Conservation (phyloP, 2,329 filamentous ascomycete species). For the Juglanconis sp. region DNA sequence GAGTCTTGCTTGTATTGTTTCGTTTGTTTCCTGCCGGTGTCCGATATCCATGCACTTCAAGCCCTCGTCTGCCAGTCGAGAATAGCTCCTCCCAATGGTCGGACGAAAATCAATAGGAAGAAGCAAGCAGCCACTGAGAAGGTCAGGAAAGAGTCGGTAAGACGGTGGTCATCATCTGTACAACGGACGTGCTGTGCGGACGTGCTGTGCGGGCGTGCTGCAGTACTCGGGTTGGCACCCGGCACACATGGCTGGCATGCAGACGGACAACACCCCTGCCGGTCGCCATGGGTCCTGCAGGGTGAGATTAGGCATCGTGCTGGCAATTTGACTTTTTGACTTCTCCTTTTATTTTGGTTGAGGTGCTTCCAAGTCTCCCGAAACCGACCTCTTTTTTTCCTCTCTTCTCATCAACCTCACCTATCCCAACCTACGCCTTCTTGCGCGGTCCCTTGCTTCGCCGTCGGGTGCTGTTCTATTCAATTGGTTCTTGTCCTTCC, state of each 20-base stretch:
- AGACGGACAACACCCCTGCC: background rate
- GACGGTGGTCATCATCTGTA: background rate
- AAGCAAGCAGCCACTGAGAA: background rate
- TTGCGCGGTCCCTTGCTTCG: background rate
- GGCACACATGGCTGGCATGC: too few species aligned
- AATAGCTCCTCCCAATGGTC: too few species aligned
- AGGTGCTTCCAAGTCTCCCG: background rate
- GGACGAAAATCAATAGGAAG: too few species aligned
- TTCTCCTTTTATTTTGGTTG: background rate
- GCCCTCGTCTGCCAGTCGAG: too few species aligned
- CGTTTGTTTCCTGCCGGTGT: background rate
- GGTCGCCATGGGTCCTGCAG: background rate
- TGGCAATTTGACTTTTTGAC: background rate
- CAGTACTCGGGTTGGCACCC: background rate
- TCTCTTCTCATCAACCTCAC: background rate
- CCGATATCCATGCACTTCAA: background rate
- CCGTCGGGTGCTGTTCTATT: background rate
- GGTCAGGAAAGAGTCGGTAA: too few species aligned
- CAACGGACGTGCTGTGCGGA: too few species aligned
- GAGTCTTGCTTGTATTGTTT: background rate
- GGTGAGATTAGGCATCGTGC: background rate
- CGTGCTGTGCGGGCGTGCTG: too few species aligned
- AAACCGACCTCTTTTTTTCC: background rate
- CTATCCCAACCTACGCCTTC: background rate
- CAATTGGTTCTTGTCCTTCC: conserved; percentile 1